These are phyloP conservation scores for Tuber magnatum DNA, from an alignment of 495 filamentous ascomycete species.

Conservation along the genomic window DNA sequence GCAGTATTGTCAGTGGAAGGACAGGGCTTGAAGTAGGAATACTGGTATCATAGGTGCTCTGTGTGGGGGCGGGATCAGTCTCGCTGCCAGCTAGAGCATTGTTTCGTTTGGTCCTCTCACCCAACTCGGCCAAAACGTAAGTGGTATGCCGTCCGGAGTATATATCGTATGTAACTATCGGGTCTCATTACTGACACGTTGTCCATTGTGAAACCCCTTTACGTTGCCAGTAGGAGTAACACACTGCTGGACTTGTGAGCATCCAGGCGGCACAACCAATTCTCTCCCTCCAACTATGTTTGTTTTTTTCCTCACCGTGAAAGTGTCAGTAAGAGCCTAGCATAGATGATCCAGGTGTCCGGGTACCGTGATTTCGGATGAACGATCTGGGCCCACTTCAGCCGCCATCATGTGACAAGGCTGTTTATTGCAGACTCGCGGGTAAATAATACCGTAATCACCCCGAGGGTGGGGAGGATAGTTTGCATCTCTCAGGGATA, in stretches of 20 bases:
- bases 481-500: too few relatives aligned
- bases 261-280: background rate
- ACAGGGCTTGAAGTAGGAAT: too few relatives aligned
- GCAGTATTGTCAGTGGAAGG: too few relatives aligned
- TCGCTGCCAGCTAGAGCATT: background rate
- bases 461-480: too few relatives aligned
- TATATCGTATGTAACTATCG: background rate
- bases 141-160: background rate
- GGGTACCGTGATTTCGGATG: background rate
- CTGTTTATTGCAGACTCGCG: background rate
- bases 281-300: background rate
- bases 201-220: background rate
- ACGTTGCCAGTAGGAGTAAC: background rate
- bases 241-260: too few relatives aligned
- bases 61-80: too few relatives aligned
- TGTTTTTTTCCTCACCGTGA: background rate
- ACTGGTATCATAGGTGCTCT: too few relatives aligned
- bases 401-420: background rate
- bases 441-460: too few relatives aligned
- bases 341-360: background rate
- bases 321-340: background rate
- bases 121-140: too few relatives aligned
- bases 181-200: background rate
- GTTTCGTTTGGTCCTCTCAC: background rate
- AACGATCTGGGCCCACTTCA: background rate